Percentiles rank a stretch among this genome's conserved stretches.
phyloP scores from a whole-genome alignment of 495 filamentous ascomycete species.

The Massariosphaeria phaeospora region DNA sequence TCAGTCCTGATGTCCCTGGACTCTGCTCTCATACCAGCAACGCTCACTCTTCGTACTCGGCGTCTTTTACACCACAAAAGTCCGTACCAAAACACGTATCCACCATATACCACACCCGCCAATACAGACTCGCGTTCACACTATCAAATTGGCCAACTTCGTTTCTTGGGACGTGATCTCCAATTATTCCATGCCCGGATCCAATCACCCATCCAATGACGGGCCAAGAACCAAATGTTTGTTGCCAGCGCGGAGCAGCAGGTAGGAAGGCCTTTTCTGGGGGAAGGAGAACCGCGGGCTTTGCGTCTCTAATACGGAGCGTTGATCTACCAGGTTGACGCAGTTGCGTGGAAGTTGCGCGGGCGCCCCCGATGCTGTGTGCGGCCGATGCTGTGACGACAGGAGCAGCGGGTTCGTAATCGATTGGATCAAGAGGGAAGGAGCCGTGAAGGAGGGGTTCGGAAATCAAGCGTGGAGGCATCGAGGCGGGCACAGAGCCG shows the following conservation, averaged over 20 bases:
- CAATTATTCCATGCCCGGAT: slow-evolving; percentile 67
- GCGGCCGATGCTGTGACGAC: neutral
- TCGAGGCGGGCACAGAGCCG: slow-evolving; percentile 14
- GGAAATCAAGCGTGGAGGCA: slow-evolving; percentile 38
- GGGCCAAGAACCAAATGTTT: slow-evolving; percentile 28
- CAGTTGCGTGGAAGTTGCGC: slow-evolving; percentile 7
- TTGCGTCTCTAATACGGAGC: slow-evolving; percentile 36
- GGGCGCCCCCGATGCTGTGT: slow-evolving; percentile 17
- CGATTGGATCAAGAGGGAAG: slow-evolving; percentile 2
- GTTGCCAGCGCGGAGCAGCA: slow-evolving; percentile 34
- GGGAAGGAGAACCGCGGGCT: slow-evolving; percentile 33
- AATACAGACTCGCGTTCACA: slow-evolving; percentile 69
- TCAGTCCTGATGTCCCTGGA: neutral
- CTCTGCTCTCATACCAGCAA: neutral
- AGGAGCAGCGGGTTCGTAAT: neutral
- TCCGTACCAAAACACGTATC: slow-evolving; percentile 40
- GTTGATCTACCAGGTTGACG: slow-evolving; percentile 1
- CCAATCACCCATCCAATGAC: slow-evolving; percentile 34
- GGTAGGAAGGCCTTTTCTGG: slow-evolving; percentile 40
- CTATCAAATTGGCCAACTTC: slow-evolving; percentile 81
- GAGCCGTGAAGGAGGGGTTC: slow-evolving; percentile 42
- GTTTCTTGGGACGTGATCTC: slow-evolving; percentile 65
- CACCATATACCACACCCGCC: slow-evolving; percentile 47
- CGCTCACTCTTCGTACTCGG: slow-evolving; percentile 34
- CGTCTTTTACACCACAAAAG: slow-evolving; percentile 41